These are phyloP conservation scores for Mycosphaerelloides madeirae DNA, from an alignment of 2,329 filamentous ascomycete species.

Conservation along the genomic window DNA sequence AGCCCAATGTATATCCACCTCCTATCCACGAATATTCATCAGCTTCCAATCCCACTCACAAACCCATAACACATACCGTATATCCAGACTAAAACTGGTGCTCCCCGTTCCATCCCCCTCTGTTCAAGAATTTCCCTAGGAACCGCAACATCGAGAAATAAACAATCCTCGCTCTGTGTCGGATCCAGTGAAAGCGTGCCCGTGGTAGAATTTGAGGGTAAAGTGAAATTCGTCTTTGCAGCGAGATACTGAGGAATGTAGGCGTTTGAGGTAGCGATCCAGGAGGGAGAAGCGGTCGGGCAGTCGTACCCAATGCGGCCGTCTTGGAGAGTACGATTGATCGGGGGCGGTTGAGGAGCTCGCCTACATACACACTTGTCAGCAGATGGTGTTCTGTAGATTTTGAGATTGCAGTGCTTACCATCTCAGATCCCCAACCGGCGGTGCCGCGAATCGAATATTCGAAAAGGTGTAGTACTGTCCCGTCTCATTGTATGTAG, in stretches of 20 bases:
- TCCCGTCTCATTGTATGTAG: conserved; percentile 1
- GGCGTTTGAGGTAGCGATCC: background rate
- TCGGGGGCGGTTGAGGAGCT: background rate
- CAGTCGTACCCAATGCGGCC: background rate
- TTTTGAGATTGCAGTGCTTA: background rate
- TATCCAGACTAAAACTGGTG: conserved; percentile 41
- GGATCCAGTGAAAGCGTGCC: background rate
- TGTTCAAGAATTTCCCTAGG: conserved; percentile 32
- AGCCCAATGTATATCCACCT: conserved; percentile 43
- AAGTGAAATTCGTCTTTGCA: background rate
- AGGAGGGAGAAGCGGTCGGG: background rate
- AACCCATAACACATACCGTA: conserved; percentile 10
- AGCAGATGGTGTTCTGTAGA: too few species aligned
- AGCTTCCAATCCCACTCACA: too few species aligned
- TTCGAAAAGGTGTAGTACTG: conserved; percentile 4
- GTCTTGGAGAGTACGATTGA: background rate
- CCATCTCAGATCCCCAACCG: conserved; percentile 1
- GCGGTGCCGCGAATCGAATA: conserved; percentile 2
- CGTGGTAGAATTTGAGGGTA: background rate
- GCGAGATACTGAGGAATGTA: background rate
- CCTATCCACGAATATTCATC: conserved; percentile 24
- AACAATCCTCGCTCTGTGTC: conserved; percentile 35
- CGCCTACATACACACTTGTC: background rate
- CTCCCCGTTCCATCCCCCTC: conserved; percentile 16
- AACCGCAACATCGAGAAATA: conserved; percentile 39